These are phyloP conservation scores for Vanilla planifolia DNA, from an alignment of 106 monocot species.

Conservation along the genomic window DNA sequence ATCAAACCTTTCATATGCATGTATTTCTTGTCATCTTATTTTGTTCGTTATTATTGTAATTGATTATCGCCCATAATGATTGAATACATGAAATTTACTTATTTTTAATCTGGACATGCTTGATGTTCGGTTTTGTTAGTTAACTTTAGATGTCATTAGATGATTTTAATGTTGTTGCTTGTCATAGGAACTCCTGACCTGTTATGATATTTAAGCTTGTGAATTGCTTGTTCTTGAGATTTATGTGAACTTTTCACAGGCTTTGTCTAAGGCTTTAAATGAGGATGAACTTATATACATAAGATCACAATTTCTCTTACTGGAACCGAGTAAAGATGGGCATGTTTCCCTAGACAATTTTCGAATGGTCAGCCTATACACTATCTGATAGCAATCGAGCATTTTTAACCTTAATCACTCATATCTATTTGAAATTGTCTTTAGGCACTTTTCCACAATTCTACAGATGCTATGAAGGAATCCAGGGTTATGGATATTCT, in stretches of 20 bases:
- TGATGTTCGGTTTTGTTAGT: no score
- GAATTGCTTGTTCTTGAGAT: no score
- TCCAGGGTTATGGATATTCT: constrained; percentile 78
- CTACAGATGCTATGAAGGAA: constrained; percentile 91
- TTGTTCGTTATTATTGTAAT: no score
- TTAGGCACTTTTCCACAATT: constrained; percentile 74
- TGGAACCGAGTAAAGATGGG: constrained; percentile 80
- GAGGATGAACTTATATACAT: constrained; percentile 80
- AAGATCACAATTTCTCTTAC: constrained; percentile 61
- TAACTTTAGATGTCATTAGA: no score
- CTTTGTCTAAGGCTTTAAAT: constrained; percentile 82
- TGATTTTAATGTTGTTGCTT: no score
- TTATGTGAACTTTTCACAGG: no score
- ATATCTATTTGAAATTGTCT: constrained; percentile 13
- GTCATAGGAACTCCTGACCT: no score
- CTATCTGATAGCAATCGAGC: background rate
- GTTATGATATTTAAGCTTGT: background rate
- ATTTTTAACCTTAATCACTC: background rate
- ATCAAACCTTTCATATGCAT: no score
- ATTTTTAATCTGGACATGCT: no score
- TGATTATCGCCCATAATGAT: no score
- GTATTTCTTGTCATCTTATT: no score
- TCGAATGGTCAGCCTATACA: constrained; percentile 44
- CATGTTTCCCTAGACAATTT: constrained; percentile 79
- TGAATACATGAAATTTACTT: no score